Percentiles rank a stretch among this genome's conserved stretches.
Evolutionary conservation across 2,329 filamentous ascomycete species (phyloP).

Genomic region (Talaromyces albobiverticillius): DNA sequence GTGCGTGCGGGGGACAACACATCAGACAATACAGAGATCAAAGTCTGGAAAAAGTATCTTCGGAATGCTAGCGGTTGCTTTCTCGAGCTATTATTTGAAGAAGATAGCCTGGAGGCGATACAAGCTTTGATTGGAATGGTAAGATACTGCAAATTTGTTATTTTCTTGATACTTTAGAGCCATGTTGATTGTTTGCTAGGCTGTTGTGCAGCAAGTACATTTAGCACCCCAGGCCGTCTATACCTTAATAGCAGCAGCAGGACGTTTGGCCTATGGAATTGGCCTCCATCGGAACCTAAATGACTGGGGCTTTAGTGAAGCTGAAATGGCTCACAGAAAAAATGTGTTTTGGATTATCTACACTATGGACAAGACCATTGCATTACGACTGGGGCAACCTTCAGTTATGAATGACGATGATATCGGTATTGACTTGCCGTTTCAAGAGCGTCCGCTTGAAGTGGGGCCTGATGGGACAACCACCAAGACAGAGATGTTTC

Average conservation of each 20-base stretch:
- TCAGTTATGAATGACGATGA: conserved; percentile 3
- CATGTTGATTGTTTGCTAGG: too few species aligned
- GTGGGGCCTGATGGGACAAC: not conserved
- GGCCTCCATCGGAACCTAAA: not conserved
- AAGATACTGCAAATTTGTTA: not conserved
- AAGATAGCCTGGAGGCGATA: not conserved
- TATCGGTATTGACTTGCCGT: not conserved
- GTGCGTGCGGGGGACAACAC: not conserved
- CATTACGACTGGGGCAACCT: conserved; percentile 1
- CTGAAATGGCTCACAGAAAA: not conserved
- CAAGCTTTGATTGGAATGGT: not conserved
- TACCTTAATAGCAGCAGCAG: not conserved
- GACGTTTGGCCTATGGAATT: conserved; percentile 1
- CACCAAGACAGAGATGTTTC: not conserved
- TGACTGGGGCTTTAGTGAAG: not conserved
- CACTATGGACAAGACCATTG: conserved; percentile 2
- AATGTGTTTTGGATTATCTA: not conserved
- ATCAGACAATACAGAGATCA: not conserved
- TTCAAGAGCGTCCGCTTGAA: not conserved
- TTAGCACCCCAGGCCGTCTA: not conserved
- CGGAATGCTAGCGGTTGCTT: not conserved
- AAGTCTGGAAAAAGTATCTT: conserved; percentile 1
- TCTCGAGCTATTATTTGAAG: not conserved
- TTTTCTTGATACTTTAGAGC: too few species aligned
- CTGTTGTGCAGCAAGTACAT: not conserved